A percentile compares a stretch with the other conserved stretches of the same genome.
Conservation (phyloP, 2,329 filamentous ascomycete species). For the Lecanicillium sp. region DNA sequence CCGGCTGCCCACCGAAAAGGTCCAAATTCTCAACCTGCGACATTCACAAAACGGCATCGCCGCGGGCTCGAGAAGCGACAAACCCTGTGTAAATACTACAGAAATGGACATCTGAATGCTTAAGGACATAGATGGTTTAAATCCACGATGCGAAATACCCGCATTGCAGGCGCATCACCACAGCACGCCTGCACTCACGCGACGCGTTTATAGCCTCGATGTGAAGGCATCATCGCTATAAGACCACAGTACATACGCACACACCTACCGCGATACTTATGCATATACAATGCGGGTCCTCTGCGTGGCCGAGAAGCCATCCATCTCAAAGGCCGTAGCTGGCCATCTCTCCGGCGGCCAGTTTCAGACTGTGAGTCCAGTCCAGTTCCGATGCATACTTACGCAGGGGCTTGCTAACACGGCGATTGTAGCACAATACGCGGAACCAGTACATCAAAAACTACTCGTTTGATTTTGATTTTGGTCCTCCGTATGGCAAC, state of each 20-base stretch:
- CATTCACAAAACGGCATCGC: not conserved
- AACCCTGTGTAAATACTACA: not conserved
- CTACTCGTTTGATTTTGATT: slow-evolving; percentile 86
- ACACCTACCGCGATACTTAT: slow-evolving; percentile 2
- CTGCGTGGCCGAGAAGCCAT: slow-evolving; percentile 66
- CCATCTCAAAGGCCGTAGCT: slow-evolving; percentile 91
- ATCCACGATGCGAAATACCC: not conserved
- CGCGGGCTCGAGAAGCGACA: not conserved
- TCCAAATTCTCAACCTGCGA: not conserved
- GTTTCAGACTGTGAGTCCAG: slow-evolving; percentile 57
- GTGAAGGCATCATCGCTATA: not conserved
- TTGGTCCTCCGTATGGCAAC: slow-evolving; percentile 70
- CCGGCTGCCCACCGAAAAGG: slow-evolving; percentile 3
- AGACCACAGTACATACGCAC: not conserved
- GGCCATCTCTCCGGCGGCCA: slow-evolving; percentile 77
- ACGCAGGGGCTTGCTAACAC: slow-evolving; percentile 18
- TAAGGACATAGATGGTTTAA: too few species aligned
- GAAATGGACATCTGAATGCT: not conserved
- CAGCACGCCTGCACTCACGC: slow-evolving; percentile 6
- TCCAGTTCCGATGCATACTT: slow-evolving; percentile 3
- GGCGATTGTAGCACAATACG: slow-evolving; percentile 53
- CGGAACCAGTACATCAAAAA: slow-evolving; percentile 82
- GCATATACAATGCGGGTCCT: slow-evolving; percentile 44
- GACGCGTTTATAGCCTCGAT: slow-evolving; percentile 7
- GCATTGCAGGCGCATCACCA: not conserved